A percentile compares a stretch with the other conserved stretches of the same genome.
phyloP scores from a whole-genome alignment of 306 rosid species.

The Lupinus albus region DNA sequence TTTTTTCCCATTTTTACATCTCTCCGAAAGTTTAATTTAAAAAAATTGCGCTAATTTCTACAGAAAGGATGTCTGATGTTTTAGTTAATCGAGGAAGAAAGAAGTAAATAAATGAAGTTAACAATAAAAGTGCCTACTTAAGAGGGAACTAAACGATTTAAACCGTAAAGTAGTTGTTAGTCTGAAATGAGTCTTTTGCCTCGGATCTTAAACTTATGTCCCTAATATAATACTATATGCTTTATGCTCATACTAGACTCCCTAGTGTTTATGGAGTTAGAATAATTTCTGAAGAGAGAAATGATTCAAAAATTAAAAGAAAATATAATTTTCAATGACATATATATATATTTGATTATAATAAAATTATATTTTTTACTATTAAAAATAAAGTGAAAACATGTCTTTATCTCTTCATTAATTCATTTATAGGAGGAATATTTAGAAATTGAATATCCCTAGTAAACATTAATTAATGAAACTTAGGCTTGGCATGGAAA shows the following conservation, averaged over 20 bases:
- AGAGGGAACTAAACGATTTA: slow-evolving; percentile 37
- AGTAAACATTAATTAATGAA: slow-evolving; percentile 33
- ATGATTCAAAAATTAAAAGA: no score
- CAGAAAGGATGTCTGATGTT: no score
- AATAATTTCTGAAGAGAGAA: no score
- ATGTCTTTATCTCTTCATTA: no score
- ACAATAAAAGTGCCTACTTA: slow-evolving; percentile 45
- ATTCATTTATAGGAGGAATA: no score
- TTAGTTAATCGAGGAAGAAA: background rate
- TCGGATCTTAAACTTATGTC: slow-evolving; percentile 48
- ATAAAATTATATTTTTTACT: no score
- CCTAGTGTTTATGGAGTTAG: slow-evolving; percentile 25
- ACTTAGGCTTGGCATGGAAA: slow-evolving; percentile 13
- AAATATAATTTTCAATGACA: no score
- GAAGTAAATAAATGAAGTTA: slow-evolving; percentile 35
- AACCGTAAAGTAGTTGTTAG: slow-evolving; percentile 39
- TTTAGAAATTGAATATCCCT: slow-evolving; percentile 39
- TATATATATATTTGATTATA: no score
- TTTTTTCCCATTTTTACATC: no score
- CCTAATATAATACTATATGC: slow-evolving; percentile 12
- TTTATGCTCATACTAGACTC: slow-evolving; percentile 17
- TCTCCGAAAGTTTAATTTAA: no score
- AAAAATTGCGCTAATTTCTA: no score
- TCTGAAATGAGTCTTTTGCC: slow-evolving; percentile 42
- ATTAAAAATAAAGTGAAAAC: no score